Base-by-base conservation (phyloP, 2,329 filamentous ascomycete genomes). In the Pseudogymnoascus sp. region DNA sequence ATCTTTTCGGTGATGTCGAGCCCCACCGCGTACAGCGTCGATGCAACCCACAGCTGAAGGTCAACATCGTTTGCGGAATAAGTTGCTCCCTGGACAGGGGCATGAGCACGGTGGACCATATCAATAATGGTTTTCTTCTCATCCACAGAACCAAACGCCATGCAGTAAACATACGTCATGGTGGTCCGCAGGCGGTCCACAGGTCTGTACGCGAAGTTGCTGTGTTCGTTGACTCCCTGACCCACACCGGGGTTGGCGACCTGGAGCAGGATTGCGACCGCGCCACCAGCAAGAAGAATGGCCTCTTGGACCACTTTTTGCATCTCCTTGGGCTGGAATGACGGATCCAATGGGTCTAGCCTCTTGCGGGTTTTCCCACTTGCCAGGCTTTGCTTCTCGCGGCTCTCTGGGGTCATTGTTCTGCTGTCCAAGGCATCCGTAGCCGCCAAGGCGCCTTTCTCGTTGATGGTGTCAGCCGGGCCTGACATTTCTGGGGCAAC, bases 11-110 rank as follows among this genome's bases (percentile, higher is more conserved):
- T 75, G 12, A 77, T 64, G 37, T 73, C 70, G 40, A 74, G 67
- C 5, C 70, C 68, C 1, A 73, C 70, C 5, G 73, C 75, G 61
- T 77, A 77, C 5, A 77, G 68, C 2, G 76, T 77, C 1, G 75
- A 72, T 0, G 75, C 75, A 11, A 77, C 75, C 76, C 75, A 77
- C 52, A 74, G 70, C 64, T 77, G 76, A 8, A 77, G 71, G 31
- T 69, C 65, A 4, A 73, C 70, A 62, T 77, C 74, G 59, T 76
- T 70, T 58, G 75, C 75, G 33, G 69, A 67, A 65, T 76, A 76
- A 14, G 64, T 64, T 4, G 63, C 62, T 12, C 69, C 75, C n/a
- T 69, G 70, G 28, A 77, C 72, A 3, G 66, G 41, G 5, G 68
- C 64, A 63, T 77, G 74, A 8, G 72, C 73, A 11, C 67, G 65